phyloP scores from a whole-genome alignment of 148 eudicot species.

The Polygonum aviculare region DNA sequence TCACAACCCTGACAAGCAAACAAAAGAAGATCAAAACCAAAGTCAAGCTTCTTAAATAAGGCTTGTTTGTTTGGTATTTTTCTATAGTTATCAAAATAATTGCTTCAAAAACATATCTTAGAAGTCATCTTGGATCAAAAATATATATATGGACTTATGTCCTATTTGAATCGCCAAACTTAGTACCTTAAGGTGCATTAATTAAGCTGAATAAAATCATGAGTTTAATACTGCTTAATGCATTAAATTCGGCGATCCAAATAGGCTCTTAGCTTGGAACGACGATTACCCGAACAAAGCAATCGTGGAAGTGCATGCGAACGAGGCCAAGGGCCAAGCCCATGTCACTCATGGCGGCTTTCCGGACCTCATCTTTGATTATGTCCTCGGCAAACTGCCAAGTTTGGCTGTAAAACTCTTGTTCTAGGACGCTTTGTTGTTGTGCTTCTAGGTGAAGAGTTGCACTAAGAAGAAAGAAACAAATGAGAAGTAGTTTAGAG shows the following conservation, averaged over 20 bases:
- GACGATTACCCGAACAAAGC: constrained; percentile 55
- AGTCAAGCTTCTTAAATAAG: not conserved
- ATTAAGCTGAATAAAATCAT: no score
- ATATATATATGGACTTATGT: no score
- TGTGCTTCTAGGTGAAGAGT: constrained; percentile 26
- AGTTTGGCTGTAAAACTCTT: constrained; percentile 32
- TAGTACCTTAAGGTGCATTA: no score
- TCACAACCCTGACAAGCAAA: constrained; percentile 58
- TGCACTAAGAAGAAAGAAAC: not conserved
- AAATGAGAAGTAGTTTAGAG: not conserved
- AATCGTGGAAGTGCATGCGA: constrained; percentile 67
- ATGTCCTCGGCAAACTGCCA: constrained; percentile 42
- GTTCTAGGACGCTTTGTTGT: constrained; percentile 31
- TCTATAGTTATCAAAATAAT: no score
- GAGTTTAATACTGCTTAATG: no score
- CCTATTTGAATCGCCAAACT: no score
- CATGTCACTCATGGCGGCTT: constrained; percentile 25
- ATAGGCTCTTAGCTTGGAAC: no score
- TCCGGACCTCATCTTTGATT: constrained; percentile 42
- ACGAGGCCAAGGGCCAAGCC: constrained; percentile 66
- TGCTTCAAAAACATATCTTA: no score
- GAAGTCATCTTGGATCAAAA: no score
- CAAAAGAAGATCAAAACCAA: not conserved
- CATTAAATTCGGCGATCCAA: no score
- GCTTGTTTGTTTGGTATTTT: not conserved